These are phyloP conservation scores for Corinectria fuckeliana DNA, from an alignment of 2,329 filamentous ascomycete genomes.

Conservation along the genomic window DNA sequence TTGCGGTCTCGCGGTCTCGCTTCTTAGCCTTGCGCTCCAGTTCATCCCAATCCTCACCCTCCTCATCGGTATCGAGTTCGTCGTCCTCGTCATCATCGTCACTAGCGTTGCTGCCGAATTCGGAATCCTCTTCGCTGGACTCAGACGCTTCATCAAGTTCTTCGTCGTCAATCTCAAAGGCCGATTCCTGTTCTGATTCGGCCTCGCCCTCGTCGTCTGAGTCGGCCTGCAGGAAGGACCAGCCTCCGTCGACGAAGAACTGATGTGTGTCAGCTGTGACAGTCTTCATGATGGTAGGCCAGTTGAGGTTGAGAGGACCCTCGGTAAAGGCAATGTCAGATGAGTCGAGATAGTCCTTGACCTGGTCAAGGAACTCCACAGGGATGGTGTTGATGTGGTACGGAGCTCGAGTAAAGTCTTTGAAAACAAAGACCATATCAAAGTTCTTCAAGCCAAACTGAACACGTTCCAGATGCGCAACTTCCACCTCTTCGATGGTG, in stretches of 20 bases:
- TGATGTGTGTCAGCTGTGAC: slow-evolving; percentile 91
- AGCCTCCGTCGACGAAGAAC: slow-evolving; percentile 95
- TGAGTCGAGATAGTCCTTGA: slow-evolving; percentile 97
- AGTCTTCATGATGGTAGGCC: slow-evolving; percentile 99
- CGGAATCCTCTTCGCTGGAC: slow-evolving; percentile 81
- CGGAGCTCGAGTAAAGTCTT: slow-evolving; percentile 90
- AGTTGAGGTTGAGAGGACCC: slow-evolving; percentile 96
- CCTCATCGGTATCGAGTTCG: slow-evolving; percentile 72
- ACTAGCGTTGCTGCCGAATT: slow-evolving; percentile 89
- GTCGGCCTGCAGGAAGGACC: slow-evolving; percentile 89
- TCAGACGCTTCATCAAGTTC: slow-evolving; percentile 85
- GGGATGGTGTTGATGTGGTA: slow-evolving; percentile 98
- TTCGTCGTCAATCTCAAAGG: slow-evolving; percentile 87
- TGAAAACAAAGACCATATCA: slow-evolving; percentile 97
- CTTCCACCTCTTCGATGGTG: slow-evolving; percentile 93
- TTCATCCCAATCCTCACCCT: slow-evolving; percentile 93
- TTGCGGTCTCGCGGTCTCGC: slow-evolving; percentile 70
- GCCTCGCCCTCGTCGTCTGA: slow-evolving; percentile 84
- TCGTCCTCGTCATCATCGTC: slow-evolving; percentile 75
- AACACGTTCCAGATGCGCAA: slow-evolving; percentile 95
- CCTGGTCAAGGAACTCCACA: slow-evolving; percentile 89
- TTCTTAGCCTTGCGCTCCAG: slow-evolving; percentile 90
- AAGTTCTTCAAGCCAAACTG: slow-evolving; percentile 98
- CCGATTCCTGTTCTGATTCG: slow-evolving; percentile 87
- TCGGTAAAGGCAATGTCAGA: slow-evolving; percentile 95